Conservation (phyloP, 345 rosid species). For the Lenwebbia sp. region DNA sequence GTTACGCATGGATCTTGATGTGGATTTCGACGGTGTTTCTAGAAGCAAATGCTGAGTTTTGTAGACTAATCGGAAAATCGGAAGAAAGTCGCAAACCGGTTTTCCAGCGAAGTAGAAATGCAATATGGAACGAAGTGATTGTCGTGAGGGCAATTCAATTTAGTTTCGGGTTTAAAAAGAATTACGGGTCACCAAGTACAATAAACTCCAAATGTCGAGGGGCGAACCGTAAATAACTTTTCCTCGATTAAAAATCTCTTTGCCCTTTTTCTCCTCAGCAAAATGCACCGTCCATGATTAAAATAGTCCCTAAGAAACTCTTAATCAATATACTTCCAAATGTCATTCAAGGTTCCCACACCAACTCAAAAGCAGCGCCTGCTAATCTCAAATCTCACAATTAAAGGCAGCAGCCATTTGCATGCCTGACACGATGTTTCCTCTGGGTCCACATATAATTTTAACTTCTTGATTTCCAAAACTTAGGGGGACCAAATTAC, state of each 20-base stretch:
- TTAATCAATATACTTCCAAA: background rate
- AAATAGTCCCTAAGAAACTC: background rate
- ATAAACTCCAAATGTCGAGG: background rate
- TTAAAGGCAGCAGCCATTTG: background rate
- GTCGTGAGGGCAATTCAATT: background rate
- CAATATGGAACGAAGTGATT: accelerated
- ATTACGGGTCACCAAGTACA: no score
- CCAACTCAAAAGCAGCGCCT: background rate
- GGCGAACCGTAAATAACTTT: background rate
- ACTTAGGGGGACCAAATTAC: accelerated
- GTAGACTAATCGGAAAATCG: background rate
- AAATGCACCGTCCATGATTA: background rate
- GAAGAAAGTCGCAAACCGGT: background rate
- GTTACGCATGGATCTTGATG: background rate
- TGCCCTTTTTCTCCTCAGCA: background rate
- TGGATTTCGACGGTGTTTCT: background rate
- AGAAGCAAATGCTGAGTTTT: background rate
- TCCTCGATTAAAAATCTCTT: background rate
- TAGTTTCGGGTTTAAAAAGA: background rate
- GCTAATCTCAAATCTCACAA: background rate
- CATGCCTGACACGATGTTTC: background rate
- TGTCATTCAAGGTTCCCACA: background rate
- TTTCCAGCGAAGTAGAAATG: background rate
- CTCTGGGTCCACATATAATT: background rate
- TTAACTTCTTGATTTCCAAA: background rate